phyloP scores from a whole-genome alignment of 352 stramenopile genomes.

The Globisporangium viniferum region DNA sequence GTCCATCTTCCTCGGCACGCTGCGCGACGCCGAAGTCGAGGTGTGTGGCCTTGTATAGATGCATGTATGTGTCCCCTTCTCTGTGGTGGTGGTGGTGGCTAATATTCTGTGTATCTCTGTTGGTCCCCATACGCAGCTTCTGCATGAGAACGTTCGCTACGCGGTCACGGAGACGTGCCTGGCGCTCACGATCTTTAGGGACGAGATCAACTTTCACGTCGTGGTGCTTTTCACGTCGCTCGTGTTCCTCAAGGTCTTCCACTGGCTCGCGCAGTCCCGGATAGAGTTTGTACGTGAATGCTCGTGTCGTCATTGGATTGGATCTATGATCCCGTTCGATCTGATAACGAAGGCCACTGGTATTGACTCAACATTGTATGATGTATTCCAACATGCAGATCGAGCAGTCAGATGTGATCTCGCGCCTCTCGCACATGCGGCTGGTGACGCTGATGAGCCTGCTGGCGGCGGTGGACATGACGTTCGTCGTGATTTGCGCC shows the following conservation, averaged over 20 bases:
- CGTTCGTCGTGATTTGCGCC: conserved; percentile 88
- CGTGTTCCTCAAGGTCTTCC: conserved; percentile 95
- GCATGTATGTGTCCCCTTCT: too few relatives aligned
- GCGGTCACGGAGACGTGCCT: conserved; percentile 98
- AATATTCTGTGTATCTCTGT: neutral
- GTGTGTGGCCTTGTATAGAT: conserved; percentile 19
- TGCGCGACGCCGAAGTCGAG: conserved; percentile 85
- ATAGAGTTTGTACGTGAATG: conserved; percentile 78
- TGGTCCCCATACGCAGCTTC: conserved; percentile 48
- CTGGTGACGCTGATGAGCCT: conserved; percentile 87
- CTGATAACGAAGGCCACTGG: neutral
- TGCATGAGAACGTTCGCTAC: conserved; percentile 97
- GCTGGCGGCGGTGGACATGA: conserved; percentile 85
- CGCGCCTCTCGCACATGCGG: conserved; percentile 74
- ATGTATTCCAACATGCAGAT: conserved; percentile 44
- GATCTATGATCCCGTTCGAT: neutral
- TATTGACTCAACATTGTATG: neutral
- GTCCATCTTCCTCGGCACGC: conserved; percentile 81
- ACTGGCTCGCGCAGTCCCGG: conserved; percentile 88
- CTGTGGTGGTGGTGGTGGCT: neutral
- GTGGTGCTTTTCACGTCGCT: conserved; percentile 94
- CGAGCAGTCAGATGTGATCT: conserved; percentile 85
- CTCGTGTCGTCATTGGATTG: conserved; percentile 3
- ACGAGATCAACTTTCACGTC: conserved; percentile 95
- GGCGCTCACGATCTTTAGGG: conserved; percentile 98